phyloP scores from a whole-genome alignment of 2,329 filamentous ascomycete species.

The Fusarium sacchari region DNA sequence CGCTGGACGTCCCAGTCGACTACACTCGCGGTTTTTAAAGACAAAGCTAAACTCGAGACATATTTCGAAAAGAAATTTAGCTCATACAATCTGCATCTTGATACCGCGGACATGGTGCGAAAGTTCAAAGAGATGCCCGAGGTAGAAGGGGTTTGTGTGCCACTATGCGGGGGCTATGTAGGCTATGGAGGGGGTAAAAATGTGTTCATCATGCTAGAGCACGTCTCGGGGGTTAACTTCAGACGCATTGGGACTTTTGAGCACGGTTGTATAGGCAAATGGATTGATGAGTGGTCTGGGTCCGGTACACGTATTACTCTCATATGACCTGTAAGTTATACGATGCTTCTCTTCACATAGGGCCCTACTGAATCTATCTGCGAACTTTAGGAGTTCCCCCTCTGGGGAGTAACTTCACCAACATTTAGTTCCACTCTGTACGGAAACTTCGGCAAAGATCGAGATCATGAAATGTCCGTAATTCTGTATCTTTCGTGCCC shows the following conservation, averaged over 20 bases:
- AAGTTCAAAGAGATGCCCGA: not conserved
- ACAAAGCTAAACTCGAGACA: not conserved
- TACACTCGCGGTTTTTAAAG: not conserved
- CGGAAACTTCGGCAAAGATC: not conserved
- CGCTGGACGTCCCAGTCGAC: not conserved
- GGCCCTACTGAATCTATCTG: not conserved
- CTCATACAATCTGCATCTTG: fast-evolving
- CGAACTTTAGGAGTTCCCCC: too few species aligned
- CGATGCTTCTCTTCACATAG: not conserved
- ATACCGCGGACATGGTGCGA: not conserved
- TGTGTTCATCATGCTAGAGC: not conserved
- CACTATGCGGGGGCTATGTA: fast-evolving
- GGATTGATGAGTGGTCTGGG: not conserved
- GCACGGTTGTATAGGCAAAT: not conserved
- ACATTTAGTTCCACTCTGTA: fast-evolving
- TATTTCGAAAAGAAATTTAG: not conserved
- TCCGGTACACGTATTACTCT: not conserved
- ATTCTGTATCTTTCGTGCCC: fast-evolving
- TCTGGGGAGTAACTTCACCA: too few species aligned
- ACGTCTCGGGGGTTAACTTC: fast-evolving
- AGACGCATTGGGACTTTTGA: fast-evolving
- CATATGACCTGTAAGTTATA: not conserved
- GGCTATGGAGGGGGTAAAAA: not conserved
- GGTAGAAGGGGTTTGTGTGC: not conserved
- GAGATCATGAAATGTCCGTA: not conserved